Evolutionary conservation across 2,329 filamentous ascomycete genomes (phyloP), one percentile per base, ranked within the genome.

Genomic region (Pyrenophora seminiperda): DNA sequence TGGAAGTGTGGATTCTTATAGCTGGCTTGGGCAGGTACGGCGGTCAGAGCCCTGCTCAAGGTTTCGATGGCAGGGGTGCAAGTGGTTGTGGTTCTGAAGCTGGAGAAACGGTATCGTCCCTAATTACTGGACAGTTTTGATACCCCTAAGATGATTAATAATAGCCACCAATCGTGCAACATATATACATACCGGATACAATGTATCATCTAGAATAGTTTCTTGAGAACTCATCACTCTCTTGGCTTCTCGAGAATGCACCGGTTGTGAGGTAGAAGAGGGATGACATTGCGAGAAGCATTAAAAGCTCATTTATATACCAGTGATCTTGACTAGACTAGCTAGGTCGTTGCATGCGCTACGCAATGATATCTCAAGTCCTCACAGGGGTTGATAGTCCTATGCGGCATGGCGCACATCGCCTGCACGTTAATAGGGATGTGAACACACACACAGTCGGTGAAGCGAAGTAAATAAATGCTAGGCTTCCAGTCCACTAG

Each of bases 231-330:
- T 18, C 27, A 46, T 46, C 14, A 32, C 19, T 39, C 29, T n/a
- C 18, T 33, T 33, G 14, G 11, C 34, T 46, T 46, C 24, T 15
- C 1, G 6, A 14, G 34, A 33, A 39, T 3, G 27, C 11, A 39
- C 9, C 1, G 27, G 10, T 20, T 46, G 29, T 11, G 7, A 10
- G 18, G 5, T 24, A 3, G 11, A 24, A 39, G 14, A 27, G 14
- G 15, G 18, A 17, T 32, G 3, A 27, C 14, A 2, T 38, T 39
- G 9, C 27, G 2, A 48, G 39, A 17, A 20, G 39, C 5, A 39
- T 19, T 39, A 13, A 39, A 33, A 30, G 39, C 33, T 43, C 13
- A 5, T 30, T 47, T 43, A 49, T 49, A 49, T 49, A 49, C 17
- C 9, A 36, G 5, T 49, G 5, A 36, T 49, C 27, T 38, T 49